Evolutionary conservation across 1,284 basidiomycete genomes (phyloP), one percentile per base, ranked within the genome.

Genomic region (Naganishia liquefaciens): DNA sequence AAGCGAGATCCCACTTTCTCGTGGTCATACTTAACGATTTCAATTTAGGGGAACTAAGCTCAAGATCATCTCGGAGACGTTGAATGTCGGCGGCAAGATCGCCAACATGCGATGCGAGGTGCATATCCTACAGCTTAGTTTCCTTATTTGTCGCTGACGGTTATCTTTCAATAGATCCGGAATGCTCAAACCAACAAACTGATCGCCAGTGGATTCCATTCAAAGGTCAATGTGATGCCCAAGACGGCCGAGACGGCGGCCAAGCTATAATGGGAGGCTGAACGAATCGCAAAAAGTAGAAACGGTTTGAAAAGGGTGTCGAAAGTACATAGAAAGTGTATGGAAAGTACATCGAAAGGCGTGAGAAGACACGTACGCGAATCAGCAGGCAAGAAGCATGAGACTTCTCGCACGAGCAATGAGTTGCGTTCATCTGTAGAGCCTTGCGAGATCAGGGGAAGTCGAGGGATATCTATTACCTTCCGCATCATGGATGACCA

Each of bases 51-150:
- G 67, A 25, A 61, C 63, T 23, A 55, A 63, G 49, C 44, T 68
- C 17, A 53, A 57, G 25, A 68, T 68, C 63, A 62, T 42, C 23
- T 68, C 58, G 3, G 46, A 46, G 33, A 68, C 63, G 10, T 28
- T 68, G 17, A 68, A 68, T 49, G 63, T 65, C 23, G 67, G 67
- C n/a, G 61, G 54, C 19, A 28, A 46, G 17, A 54, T 68, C 10
- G 67, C 67, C 28, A 68, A 68, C 49, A 68, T 68, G 63, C 52
- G 67, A 42, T 68, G 67, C 54, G 62, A 68, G 57, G 67, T 68
- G 44, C 49, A 57, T 52, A 7, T 51, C 25, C 10, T n/a, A 33
- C 30, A 33, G 15, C 33, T 25, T 21, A 27, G 13, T n/a, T 21
- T 13, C 19, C 30, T 15, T 13, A 5, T 17, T n/a, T 17, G 10